Conservation (phyloP, 139 green algal species). For the Asterochloris sp. region DNA sequence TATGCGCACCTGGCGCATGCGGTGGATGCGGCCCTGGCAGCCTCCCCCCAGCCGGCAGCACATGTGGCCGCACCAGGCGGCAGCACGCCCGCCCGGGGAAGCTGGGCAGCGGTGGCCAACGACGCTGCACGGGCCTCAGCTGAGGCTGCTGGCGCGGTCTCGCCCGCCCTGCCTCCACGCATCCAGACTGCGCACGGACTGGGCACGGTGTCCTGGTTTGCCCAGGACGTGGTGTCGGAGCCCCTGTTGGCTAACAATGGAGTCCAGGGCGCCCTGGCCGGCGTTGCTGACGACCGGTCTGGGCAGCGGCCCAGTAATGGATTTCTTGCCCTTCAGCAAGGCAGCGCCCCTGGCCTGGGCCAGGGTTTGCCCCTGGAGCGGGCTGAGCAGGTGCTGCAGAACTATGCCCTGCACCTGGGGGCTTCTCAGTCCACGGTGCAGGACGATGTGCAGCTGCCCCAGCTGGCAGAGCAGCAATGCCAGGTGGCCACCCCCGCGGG, state of each 20-base stretch:
- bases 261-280: no score
- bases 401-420: no score
- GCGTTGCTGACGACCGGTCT: no score
- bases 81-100: background rate
- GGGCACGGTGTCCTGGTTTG: slow-evolving; percentile 69
- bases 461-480: background rate
- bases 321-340: no score
- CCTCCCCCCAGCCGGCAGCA: background rate
- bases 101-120: background rate
- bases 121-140: background rate
- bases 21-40: slow-evolving; percentile 30
- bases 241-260: background rate
- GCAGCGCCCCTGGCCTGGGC: no score
- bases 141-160: no score
- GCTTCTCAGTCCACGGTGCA: no score
- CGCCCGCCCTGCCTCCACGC: no score
- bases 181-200: slow-evolving; percentile 52
- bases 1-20: slow-evolving; percentile 59
- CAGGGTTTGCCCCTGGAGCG: no score
- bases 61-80: background rate
- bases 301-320: no score
- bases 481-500: background rate
- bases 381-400: no score
- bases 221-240: slow-evolving; percentile 23
- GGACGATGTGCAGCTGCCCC: no score